Evolutionary conservation across 1,284 basidiomycete species (phyloP), one percentile per base, ranked within the genome.

Genomic region (Rugosomyces carneus): DNA sequence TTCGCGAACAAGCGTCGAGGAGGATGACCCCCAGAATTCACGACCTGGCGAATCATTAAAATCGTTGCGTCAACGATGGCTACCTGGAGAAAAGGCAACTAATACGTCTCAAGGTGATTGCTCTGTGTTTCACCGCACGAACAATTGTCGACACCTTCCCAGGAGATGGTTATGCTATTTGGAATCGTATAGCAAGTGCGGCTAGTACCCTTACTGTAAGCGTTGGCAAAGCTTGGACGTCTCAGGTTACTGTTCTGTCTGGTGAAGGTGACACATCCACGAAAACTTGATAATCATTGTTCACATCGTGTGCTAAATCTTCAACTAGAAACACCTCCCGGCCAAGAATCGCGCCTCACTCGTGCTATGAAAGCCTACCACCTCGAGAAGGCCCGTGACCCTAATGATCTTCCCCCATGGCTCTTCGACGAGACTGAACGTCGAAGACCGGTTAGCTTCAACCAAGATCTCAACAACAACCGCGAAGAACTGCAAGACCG

Each of bases 291-390:
- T n/a, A n/a, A n/a, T n/a, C n/a, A 10, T 23, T 15, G n/a, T 21
- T 50, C 13, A 45, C 13, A 8, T 16, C n/a, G 7, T 24, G 7
- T 32, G n/a, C 56, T 34, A 15, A 34, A 34, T 4, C 7, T 8
- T n/a, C n/a, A 16, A 15, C n/a, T 15, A 80, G 79, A 69, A 40
- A 79, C 76, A 11, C 75, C 76, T 5, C 66, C 69, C n/a, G 78
- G 78, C 21, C 66, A 72, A 40, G 81, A 84, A 50, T 79, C 76
- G 3, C 75, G 76, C 34, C 68, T 85, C 24, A 76, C 73, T 3
- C 71, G 72, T n/a, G 78, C 76, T 1, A 74, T 85, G 75, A 81
- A 81, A 58, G 74, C 77, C 0, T 84, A 84, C 57, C 75, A 84
- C 54, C 67, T 82, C 34, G 71, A 71, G 27, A 80, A 81, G 59